Conservation (phyloP, 441 rosid species). For the Pelargonium australe region DNA sequence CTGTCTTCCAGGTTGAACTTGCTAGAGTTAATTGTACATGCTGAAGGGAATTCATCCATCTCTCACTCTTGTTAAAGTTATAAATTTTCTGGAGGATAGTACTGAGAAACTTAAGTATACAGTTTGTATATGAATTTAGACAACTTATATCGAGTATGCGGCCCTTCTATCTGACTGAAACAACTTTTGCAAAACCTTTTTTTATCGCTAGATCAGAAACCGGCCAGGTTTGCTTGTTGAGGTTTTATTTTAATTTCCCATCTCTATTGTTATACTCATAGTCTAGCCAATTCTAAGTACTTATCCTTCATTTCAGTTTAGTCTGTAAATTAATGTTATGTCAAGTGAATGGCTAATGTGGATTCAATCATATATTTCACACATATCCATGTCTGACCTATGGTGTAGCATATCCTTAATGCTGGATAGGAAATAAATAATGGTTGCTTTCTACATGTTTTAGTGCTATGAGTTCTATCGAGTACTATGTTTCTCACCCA, state of each 20-base stretch:
- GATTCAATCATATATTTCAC: not conserved
- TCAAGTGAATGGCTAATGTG: not conserved
- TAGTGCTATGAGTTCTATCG: no score
- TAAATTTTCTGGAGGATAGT: not conserved
- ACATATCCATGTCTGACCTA: no score
- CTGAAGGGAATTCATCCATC: not conserved
- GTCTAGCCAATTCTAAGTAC: not conserved
- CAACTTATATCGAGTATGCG: not conserved
- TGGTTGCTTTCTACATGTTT: no score
- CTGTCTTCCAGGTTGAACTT: not conserved
- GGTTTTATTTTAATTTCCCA: not conserved
- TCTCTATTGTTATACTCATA: not conserved
- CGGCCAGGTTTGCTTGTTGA: not conserved
- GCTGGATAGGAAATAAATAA: no score
- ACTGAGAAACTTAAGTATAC: not conserved
- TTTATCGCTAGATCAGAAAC: not conserved
- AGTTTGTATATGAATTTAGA: not conserved
- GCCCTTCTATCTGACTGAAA: constrained; percentile 1
- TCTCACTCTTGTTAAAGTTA: not conserved
- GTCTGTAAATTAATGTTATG: not conserved
- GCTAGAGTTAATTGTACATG: not conserved
- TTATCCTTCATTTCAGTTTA: not conserved
- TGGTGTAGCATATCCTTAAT: no score
- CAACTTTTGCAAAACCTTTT: not conserved
- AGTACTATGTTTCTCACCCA: no score